Conservation (phyloP, 768 basidiomycete genomes). For the Tylopilus cervinicoccineus region DNA sequence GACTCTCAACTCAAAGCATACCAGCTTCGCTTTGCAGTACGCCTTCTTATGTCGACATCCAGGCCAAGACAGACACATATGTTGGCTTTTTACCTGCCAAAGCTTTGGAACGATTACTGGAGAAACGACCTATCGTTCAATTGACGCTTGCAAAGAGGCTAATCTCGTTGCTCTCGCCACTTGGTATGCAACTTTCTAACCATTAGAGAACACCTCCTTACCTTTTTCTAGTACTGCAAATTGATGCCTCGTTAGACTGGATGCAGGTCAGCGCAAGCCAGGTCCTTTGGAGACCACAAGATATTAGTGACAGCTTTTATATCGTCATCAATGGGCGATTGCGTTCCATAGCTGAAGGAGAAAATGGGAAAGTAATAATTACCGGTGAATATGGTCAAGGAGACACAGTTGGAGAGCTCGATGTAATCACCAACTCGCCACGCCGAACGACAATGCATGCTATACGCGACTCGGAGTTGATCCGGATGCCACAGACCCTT, state of each 20-base stretch:
- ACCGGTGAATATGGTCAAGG: slow-evolving; percentile 95
- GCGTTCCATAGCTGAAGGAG: slow-evolving; percentile 80
- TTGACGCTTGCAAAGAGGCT: slow-evolving; percentile 95
- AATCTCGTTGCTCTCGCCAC: slow-evolving; percentile 89
- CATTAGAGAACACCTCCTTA: slow-evolving; percentile 4
- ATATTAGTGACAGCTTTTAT: slow-evolving; percentile 92
- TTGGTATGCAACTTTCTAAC: slow-evolving; percentile 49
- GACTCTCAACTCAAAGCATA: neutral
- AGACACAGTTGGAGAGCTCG: slow-evolving; percentile 94
- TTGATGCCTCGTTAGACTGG: slow-evolving; percentile 97
- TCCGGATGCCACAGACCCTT: slow-evolving; percentile 93
- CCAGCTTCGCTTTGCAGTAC: slow-evolving; percentile 86
- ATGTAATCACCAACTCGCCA: slow-evolving; percentile 89
- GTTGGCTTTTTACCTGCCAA: slow-evolving; percentile 91
- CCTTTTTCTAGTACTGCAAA: slow-evolving; percentile 71
- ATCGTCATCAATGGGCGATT: slow-evolving; percentile 97
- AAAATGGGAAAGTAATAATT: slow-evolving; percentile 73
- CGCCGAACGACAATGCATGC: slow-evolving; percentile 92
- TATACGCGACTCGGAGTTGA: slow-evolving; percentile 96
- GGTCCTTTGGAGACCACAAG: slow-evolving; percentile 89
- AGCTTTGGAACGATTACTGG: slow-evolving; percentile 85
- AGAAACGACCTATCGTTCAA: slow-evolving; percentile 92
- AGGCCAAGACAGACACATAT: slow-evolving; percentile 96
- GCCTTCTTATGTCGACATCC: slow-evolving; percentile 94
- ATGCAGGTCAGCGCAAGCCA: slow-evolving; percentile 96